Base-by-base conservation (phyloP, 2,329 filamentous ascomycete genomes). In the Xylariales sp. region DNA sequence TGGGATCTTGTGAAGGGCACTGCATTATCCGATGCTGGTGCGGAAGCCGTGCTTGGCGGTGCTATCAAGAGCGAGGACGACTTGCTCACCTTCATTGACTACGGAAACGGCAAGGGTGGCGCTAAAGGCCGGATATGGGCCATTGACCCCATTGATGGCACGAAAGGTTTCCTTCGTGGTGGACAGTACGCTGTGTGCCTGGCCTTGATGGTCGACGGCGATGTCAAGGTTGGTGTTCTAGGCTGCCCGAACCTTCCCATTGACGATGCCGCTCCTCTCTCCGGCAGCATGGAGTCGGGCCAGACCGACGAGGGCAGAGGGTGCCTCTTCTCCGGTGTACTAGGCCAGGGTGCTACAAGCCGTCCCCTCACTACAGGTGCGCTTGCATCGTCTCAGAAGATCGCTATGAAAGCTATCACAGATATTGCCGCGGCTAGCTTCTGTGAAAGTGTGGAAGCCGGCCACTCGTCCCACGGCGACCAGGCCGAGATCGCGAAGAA, bases 111-210 rank as follows among this genome's bases (percentile, higher is more conserved):
- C 80, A 81, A 87, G 65, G 93, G 93, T 68, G 93, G 93, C 34
- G 80, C 82, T 68, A 86, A 84, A 72, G 94, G 93, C 70, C 87
- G 96, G 73, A 93, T 98, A 80, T 99, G 96, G 96, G 93, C 95
- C 48, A 90, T 99, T 65, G 96, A 99, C 81, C 96, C 96, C 67
- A 97, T 99, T 70, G 96, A 99, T 80, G 96, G 96, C 72, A 99
- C 96, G 62, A 97, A 97, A 83, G 97, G 96, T 36, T 99, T 99
- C 83, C 85, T 99, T 68, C 89, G 97, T 70, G 96, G 96, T 61
- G 97, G 94, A 46, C 96, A 99, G 83, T 99, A 99, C 79, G 97
- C 96, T 63, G 94, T 99, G 62, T 97, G 95, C 78, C 87, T 99
- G 5, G 96, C 89, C 43, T 85, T 99, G 75, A 91, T 99, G 83